Evolutionary conservation across 2,329 filamentous ascomycete species (phyloP).

Genomic region (Xylariaceae sp.): DNA sequence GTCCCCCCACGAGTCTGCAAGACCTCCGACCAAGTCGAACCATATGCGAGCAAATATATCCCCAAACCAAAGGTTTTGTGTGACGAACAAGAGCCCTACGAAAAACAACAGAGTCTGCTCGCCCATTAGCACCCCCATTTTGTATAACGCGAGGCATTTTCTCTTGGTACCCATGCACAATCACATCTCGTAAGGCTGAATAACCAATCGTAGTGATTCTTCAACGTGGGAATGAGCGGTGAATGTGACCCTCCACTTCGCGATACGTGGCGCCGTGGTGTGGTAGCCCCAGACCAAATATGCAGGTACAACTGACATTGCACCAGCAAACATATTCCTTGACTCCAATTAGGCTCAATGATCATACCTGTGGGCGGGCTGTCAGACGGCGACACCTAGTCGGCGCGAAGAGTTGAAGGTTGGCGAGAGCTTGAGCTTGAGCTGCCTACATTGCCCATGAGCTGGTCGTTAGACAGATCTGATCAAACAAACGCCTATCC

Average conservation of each 20-base stretch:
- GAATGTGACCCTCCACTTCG: slow-evolving; percentile 19
- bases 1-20: slow-evolving; percentile 11
- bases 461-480: no score
- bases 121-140: slow-evolving; percentile 5
- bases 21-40: not conserved
- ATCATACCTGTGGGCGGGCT: not conserved
- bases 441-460: not conserved
- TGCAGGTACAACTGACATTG: slow-evolving; percentile 25
- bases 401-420: slow-evolving; percentile 3
- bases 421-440: not conserved
- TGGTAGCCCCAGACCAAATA: slow-evolving; percentile 21
- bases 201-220: slow-evolving; percentile 18
- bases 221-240: slow-evolving; percentile 12
- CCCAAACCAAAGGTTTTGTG: slow-evolving; percentile 3
- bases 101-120: slow-evolving; percentile 11
- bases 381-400: slow-evolving; percentile 1
- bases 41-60: not conserved
- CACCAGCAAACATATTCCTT: slow-evolving; percentile 9
- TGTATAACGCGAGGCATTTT: not conserved
- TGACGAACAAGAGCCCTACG: not conserved
- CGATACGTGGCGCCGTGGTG: slow-evolving; percentile 26
- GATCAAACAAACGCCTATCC: slow-evolving; percentile 7
- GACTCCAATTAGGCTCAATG: slow-evolving; percentile 10
- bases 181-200: slow-evolving; percentile 18
- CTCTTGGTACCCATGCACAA: not conserved